Percentiles rank a stretch among this genome's conserved stretches.
Conservation (phyloP, 768 basidiomycete species). For the Lactarius vividus region DNA sequence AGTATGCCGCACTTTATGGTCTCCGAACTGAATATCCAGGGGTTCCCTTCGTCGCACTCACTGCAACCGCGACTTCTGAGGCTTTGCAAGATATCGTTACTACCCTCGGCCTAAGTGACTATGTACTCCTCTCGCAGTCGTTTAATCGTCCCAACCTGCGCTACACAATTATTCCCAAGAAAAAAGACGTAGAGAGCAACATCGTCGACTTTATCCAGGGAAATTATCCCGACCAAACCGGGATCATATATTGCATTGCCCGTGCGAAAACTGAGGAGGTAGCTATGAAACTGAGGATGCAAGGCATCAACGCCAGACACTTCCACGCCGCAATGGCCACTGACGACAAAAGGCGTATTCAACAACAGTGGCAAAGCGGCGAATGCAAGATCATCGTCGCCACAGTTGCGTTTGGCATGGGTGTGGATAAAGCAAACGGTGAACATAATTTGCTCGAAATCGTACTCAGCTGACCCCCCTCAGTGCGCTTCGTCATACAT, state of each 20-base stretch:
- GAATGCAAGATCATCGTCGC: slow-evolving; percentile 83
- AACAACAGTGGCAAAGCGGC: slow-evolving; percentile 72
- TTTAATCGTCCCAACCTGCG: slow-evolving; percentile 93
- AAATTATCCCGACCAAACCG: slow-evolving; percentile 56
- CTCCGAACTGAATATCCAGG: slow-evolving; percentile 73
- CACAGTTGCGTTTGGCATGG: slow-evolving; percentile 97
- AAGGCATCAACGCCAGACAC: slow-evolving; percentile 63
- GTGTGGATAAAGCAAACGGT: slow-evolving; percentile 86
- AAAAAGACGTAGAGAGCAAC: slow-evolving; percentile 45
- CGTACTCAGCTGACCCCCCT: slow-evolving; percentile 1
- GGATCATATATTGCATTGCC: slow-evolving; percentile 82
- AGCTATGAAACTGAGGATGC: slow-evolving; percentile 61
- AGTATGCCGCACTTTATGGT: slow-evolving; percentile 39
- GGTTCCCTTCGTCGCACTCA: slow-evolving; percentile 93
- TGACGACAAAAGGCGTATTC: slow-evolving; percentile 58
- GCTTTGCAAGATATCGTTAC: slow-evolving; percentile 76
- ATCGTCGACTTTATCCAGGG: slow-evolving; percentile 68
- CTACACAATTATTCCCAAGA: slow-evolving; percentile 62
- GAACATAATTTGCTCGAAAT: slow-evolving; percentile 19
- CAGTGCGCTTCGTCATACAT: slow-evolving; percentile 93
- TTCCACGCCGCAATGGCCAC: slow-evolving; percentile 81
- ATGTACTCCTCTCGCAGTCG: slow-evolving; percentile 68
- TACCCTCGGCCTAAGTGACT: slow-evolving; percentile 59
- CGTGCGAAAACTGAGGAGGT: slow-evolving; percentile 77
- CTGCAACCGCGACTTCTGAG: slow-evolving; percentile 85